A percentile compares a stretch with the other conserved stretches of the same genome.
phyloP scores from a whole-genome alignment of 2,329 filamentous ascomycete species.

The Blastomyces emzantsi region DNA sequence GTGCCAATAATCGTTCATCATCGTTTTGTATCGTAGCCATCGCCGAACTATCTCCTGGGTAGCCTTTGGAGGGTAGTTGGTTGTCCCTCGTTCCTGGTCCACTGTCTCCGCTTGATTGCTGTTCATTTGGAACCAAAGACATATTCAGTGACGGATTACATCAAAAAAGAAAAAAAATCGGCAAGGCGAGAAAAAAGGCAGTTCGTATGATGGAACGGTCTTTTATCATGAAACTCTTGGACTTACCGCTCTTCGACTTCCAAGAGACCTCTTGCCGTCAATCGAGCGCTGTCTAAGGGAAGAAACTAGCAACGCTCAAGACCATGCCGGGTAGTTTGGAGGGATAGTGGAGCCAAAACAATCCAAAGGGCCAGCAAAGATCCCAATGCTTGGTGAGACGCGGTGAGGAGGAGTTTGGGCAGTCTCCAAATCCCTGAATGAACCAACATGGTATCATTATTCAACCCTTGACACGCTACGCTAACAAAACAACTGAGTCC shows the following conservation, averaged over 20 bases:
- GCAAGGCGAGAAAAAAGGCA: neutral
- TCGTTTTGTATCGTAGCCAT: conserved; percentile 45
- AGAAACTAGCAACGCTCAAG: neutral
- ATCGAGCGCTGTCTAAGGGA: conserved; percentile 8
- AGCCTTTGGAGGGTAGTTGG: conserved; percentile 7
- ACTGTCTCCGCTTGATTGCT: conserved; percentile 9
- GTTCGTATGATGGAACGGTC: neutral
- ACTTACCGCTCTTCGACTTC: conserved; percentile 5
- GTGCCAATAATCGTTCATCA: conserved; percentile 51
- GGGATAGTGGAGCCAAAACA: neutral
- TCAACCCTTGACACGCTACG: neutral
- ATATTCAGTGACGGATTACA: conserved; percentile 6
- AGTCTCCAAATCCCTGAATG: neutral
- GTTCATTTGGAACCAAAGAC: conserved; percentile 13
- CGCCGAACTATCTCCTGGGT: conserved; percentile 10
- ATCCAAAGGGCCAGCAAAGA: neutral
- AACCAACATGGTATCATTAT: neutral
- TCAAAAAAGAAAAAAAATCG: neutral
- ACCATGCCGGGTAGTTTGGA: neutral
- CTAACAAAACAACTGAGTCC: neutral
- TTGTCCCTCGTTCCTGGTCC: neutral
- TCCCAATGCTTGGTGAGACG: neutral
- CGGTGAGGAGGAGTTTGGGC: neutral
- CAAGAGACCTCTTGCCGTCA: neutral
- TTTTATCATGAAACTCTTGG: neutral